Evolutionary conservation across 1,139 yeast species (phyloP), one percentile per base, ranked within the genome.

Genomic region (Suhomyces terraborum): DNA sequence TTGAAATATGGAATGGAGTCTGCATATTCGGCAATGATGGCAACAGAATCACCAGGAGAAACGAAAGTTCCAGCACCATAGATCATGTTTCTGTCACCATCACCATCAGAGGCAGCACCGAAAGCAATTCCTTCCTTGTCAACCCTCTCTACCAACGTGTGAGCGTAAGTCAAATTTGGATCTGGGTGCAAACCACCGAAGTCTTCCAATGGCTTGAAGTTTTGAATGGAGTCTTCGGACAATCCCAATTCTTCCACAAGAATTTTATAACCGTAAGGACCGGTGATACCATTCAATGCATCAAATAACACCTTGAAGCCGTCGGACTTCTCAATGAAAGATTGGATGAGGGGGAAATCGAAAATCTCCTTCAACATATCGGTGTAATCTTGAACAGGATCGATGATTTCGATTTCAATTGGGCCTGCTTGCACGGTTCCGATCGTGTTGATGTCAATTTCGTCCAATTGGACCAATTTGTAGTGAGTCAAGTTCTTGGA

Each of bases 41-140:
- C 98, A 24, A 93, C 98, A 6, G 96, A 87, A 65, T 93, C 98
- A 61, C 98, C 98, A 2, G 98, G 98, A 0, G 97, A 89, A 8
- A 93, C 98, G 66, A 93, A 94, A 2, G 98, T 80, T 40, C 88
- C 87, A 30, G 91, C 91, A 46, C 98, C 98, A 64, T 93, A 93
- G 57, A 93, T 94, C 98, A 93, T 93, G 66, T 93, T 93, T 69
- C 98, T 81, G 64, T 93, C 98, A 64, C 98, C 98, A 60, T 93
- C 98, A 64, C 98, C 98, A 61, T 93, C 98, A 13, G 95, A 85
- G 6, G 98, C 98, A 28, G 98, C 98, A 51, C 98, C 98, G 65
- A 93, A 91, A 7, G 94, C 88, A 52, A 91, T 86, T 45, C 79
- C 69, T 48, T 85, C 85, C 21, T 67, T 62, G 61, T 93, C 97